These are phyloP conservation scores for Ajuga reptans DNA, from an alignment of 305 asterid genomes.

Conservation along the genomic window DNA sequence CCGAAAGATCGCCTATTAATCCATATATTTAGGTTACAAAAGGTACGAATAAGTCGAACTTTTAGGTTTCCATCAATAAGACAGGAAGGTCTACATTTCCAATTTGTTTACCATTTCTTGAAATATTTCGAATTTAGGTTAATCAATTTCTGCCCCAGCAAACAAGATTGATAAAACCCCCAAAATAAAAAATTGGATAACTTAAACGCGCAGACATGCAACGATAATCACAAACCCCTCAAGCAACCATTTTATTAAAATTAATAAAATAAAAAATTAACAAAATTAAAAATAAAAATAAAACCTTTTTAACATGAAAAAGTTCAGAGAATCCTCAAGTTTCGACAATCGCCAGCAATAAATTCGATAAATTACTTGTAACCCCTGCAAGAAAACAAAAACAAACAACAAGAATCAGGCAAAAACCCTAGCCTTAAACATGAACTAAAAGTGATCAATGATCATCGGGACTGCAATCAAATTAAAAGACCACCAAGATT, in stretches of 20 bases:
- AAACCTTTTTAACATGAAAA: slow-evolving; percentile 36
- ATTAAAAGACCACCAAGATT: slow-evolving; percentile 31
- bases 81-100: not conserved
- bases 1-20: not conserved
- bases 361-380: slow-evolving; percentile 23
- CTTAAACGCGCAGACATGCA: slow-evolving; percentile 12
- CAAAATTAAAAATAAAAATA: not conserved
- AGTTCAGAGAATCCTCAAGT: slow-evolving; percentile 26
- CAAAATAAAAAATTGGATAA: not conserved
- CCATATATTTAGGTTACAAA: not conserved
- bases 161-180: slow-evolving; percentile 19
- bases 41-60: not conserved
- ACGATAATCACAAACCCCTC: slow-evolving; percentile 24
- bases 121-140: not conserved
- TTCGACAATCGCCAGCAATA: slow-evolving; percentile 28
- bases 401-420: slow-evolving; percentile 13
- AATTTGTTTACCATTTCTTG: not conserved
- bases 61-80: slow-evolving; percentile 1
- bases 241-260: slow-evolving; percentile 9
- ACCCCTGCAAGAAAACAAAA: slow-evolving; percentile 26
- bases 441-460: slow-evolving; percentile 29
- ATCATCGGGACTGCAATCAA: slow-evolving; percentile 31
- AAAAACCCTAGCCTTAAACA: slow-evolving; percentile 35
- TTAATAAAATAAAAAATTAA: not conserved
- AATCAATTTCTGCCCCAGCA: slow-evolving; percentile 6